phyloP scores from a whole-genome alignment of 257 asterid species.

The Solanum medicagineum region DNA sequence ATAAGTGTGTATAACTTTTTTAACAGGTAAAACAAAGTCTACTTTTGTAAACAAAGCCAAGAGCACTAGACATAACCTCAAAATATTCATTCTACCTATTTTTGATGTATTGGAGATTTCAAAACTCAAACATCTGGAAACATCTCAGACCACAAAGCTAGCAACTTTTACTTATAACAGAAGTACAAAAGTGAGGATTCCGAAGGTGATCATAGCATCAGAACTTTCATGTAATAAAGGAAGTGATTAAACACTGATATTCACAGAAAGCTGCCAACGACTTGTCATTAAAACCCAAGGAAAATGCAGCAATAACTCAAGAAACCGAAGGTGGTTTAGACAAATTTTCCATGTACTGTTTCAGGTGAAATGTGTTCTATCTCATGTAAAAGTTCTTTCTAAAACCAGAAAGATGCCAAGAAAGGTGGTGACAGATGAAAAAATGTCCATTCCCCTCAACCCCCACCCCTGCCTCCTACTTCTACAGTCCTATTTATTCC shows the following conservation, averaged over 20 bases:
- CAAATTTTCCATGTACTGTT: not conserved
- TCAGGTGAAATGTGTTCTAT: not conserved
- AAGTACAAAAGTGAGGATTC: not conserved
- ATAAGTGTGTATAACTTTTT: not conserved
- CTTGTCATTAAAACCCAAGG: not conserved
- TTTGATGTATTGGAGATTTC: not conserved
- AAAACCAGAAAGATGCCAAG: not conserved
- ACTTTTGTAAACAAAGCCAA: not conserved
- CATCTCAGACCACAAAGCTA: not conserved
- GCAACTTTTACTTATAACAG: not conserved
- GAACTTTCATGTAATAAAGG: not conserved
- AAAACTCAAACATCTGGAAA: slow-evolving; percentile 49
- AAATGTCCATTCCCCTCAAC: too few species aligned
- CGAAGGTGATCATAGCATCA: not conserved
- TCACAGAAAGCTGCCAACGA: not conserved
- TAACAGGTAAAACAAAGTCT: not conserved
- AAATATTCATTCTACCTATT: not conserved
- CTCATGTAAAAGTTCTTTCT: not conserved
- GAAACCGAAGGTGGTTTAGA: not conserved
- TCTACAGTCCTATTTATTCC: too few species aligned
- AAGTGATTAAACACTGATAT: not conserved
- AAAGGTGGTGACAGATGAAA: not conserved
- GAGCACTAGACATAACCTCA: not conserved
- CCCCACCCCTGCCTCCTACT: too few species aligned
- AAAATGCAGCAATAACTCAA: not conserved